phyloP scores from a whole-genome alignment of 2,329 filamentous ascomycete species.

The Nannizzia gypsea region DNA sequence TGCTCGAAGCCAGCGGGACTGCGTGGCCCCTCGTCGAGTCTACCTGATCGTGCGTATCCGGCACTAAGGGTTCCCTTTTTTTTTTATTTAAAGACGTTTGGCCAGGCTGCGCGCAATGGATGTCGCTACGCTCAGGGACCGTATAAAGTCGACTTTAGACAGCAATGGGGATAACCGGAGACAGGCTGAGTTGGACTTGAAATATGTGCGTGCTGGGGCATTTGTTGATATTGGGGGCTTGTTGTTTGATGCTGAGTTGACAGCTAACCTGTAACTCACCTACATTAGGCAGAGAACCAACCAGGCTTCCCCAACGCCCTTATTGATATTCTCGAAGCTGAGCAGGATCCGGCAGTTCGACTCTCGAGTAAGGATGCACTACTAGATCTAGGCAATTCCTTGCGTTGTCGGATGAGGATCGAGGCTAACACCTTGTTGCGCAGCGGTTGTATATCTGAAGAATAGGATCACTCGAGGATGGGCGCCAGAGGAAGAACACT shows the following conservation, averaged over 20 bases:
- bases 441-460: constrained; percentile 95
- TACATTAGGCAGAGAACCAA: constrained; percentile 68
- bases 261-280: not conserved
- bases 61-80: constrained; percentile 6
- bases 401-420: constrained; percentile 4
- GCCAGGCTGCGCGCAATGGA: constrained; percentile 40
- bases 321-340: constrained; percentile 76
- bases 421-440: constrained; percentile 12
- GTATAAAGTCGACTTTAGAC: constrained; percentile 54
- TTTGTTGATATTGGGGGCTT: not conserved
- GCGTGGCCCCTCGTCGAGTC: not conserved
- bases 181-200: constrained; percentile 53
- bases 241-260: not conserved
- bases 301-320: constrained; percentile 83
- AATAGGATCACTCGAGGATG: constrained; percentile 92
- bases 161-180: constrained; percentile 49
- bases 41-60: constrained; percentile 1
- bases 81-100: not conserved
- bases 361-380: constrained; percentile 61
- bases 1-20: not conserved
- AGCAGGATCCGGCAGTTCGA: constrained; percentile 73
- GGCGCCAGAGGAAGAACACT: constrained; percentile 64
- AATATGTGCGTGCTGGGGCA: constrained; percentile 42
- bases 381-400: constrained; percentile 16
- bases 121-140: constrained; percentile 48